phyloP scores from a whole-genome alignment of 2,329 filamentous ascomycete species.

The Aspergillus piperis region DNA sequence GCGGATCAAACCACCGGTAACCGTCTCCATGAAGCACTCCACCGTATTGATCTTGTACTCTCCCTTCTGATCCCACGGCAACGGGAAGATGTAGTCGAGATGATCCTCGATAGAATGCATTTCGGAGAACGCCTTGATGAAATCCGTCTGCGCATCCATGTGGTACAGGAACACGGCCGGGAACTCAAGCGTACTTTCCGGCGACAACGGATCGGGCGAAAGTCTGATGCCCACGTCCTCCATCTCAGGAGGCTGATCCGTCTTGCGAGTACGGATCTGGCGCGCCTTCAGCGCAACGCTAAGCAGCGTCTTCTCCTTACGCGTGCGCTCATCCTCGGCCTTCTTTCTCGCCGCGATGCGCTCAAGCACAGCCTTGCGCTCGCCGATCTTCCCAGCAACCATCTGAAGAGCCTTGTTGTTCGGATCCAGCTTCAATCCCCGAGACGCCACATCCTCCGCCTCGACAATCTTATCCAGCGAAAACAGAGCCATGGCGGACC shows the following conservation, averaged over 20 bases:
- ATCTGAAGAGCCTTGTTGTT: conserved; percentile 66
- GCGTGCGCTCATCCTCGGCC: conserved; percentile 47
- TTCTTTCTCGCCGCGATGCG: conserved; percentile 58
- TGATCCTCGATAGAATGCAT: conserved; percentile 73
- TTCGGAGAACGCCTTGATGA: conserved; percentile 85
- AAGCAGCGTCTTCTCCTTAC: conserved; percentile 63
- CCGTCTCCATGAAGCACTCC: conserved; percentile 88
- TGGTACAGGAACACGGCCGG: conserved; percentile 87
- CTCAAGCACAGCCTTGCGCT: conserved; percentile 58
- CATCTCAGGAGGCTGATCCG: conserved; percentile 76
- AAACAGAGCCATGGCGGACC: conserved; percentile 75
- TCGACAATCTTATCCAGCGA: conserved; percentile 76
- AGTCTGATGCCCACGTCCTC: conserved; percentile 77
- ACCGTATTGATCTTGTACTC: conserved; percentile 68
- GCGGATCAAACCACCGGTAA: conserved; percentile 77
- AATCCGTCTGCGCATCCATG: conserved; percentile 76
- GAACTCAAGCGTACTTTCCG: conserved; percentile 70
- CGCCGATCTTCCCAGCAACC: conserved; percentile 64
- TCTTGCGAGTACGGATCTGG: conserved; percentile 68
- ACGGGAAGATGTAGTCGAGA: conserved; percentile 79
- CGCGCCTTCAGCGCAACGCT: conserved; percentile 67
- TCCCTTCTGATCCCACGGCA: conserved; percentile 76
- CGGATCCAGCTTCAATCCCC: conserved; percentile 72
- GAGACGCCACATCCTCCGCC: conserved; percentile 74
- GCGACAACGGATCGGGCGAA: conserved; percentile 70